Base-by-base conservation (phyloP, 2,329 filamentous ascomycete genomes). In the Arthroderma sp. region DNA sequence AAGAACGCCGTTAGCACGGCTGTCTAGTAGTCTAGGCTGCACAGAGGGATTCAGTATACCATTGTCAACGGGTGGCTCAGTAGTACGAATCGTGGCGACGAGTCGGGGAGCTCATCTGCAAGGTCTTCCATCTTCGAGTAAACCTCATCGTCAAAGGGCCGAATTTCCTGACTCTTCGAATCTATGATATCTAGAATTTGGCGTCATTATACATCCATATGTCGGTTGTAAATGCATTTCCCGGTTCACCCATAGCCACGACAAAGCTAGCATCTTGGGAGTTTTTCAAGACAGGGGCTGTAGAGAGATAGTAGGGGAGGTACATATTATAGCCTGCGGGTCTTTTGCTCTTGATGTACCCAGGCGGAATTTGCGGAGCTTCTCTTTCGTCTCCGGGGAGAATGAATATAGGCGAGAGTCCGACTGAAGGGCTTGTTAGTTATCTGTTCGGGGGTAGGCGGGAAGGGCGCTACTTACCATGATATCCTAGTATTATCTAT, bases 281-380 rank as follows among this genome's bases (percentile, higher is more conserved):
- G n/a, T n/a, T n/a, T n/a, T n/a, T n/a, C n/a, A n/a, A n/a, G n/a
- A n/a, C n/a, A n/a, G n/a, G n/a, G 44, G 17, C 23, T 5, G 23
- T 28, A 28, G 39, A 28, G 39, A 49, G 33, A 37, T 28, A 15
- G 6, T 43, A 41, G 31, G 17, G 51, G 23, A 19, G 79, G 74
- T 87, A 97, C 93, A 97, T 65, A 98, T 95, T 61, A 94, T 84
- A 60, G 91, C 93, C 76, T 96, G 89, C 0, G 91, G 86, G 51
- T 86, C 84, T 69, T 86, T 91, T 55, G 89, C 84, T 63, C 93
- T 80, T 35, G 91, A 96, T 1, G 93, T 97, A 25, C 86, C 83
- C 28, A 98, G 80, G 54, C 93, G 87, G 76, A 98, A 98, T 74
- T 96, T 97, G 72, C 88, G 87, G 63, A 98, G 82, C 68, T 91